Conservation (phyloP, 1,284 basidiomycete species). For the Microstroma glucosiphilum region DNA sequence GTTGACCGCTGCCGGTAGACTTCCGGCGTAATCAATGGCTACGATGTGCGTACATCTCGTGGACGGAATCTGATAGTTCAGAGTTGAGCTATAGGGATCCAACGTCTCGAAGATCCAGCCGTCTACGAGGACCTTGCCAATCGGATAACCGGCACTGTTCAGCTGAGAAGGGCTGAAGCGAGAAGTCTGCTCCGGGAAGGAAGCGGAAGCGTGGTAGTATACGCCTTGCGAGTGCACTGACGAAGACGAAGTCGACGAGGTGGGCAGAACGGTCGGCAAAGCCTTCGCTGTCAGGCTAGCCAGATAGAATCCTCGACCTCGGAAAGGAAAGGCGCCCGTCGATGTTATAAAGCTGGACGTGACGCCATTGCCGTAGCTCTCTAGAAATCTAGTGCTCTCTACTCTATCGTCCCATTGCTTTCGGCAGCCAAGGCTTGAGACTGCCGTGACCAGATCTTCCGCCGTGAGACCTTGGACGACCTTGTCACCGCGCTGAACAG, state of each 20-base stretch:
- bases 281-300: slow-evolving; percentile 67
- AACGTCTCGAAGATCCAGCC: slow-evolving; percentile 96
- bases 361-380: slow-evolving; percentile 73
- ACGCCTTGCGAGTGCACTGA: slow-evolving; percentile 55
- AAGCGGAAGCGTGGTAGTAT: slow-evolving; percentile 52
- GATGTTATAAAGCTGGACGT: slow-evolving; percentile 53
- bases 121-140: slow-evolving; percentile 79
- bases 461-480: slow-evolving; percentile 91
- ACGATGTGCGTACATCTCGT: slow-evolving; percentile 81
- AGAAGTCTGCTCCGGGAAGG: slow-evolving; percentile 65
- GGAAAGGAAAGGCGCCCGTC: slow-evolving; percentile 76
- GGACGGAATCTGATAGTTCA: slow-evolving; percentile 85
- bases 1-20: slow-evolving; percentile 78
- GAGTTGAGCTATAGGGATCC: slow-evolving; percentile 87
- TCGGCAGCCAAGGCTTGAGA: slow-evolving; percentile 62
- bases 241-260: slow-evolving; percentile 53
- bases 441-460: slow-evolving; percentile 70
- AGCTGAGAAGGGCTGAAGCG: slow-evolving; percentile 63
- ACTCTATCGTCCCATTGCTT: slow-evolving; percentile 79
- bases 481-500: slow-evolving; percentile 80
- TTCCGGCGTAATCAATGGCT: slow-evolving; percentile 81
- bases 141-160: slow-evolving; percentile 68
- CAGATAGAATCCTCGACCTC: slow-evolving; percentile 78
- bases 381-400: slow-evolving; percentile 64
- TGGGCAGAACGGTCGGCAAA: neutral